Base-by-base conservation (phyloP, 768 basidiomycete genomes). In the Galerina sulciceps region DNA sequence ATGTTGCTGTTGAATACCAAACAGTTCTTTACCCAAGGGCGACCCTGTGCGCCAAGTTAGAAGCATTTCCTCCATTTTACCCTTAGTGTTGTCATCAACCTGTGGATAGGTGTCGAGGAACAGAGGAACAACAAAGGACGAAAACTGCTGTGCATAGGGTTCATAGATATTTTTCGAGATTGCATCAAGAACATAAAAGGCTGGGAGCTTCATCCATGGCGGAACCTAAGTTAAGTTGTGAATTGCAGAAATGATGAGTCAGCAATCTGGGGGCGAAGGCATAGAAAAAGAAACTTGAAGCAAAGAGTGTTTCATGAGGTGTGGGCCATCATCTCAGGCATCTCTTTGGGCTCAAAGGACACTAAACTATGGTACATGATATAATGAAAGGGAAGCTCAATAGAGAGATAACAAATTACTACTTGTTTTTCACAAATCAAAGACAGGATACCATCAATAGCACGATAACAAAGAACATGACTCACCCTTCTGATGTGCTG, bases 1-100 rank as follows among this genome's bases (percentile, higher is more conserved):
- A 42, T 86, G 76, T 71, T 98, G 95, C 17, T 91, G 83, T 2
- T 84, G 84, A 26, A 84, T 75, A 42, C 94, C 91, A 69, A 99
- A 99, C 1, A 99, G 79, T 69, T 96, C 92, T 52, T 85, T 85
- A 36, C 91, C 85, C 35, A 80, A 82, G 2, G 92, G 90, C 13
- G 90, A 88, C 14, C 93, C 94, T 20, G 87, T 90, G 40, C 95
- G 83, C 97, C 97, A 99, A 6, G 97, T 96, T 26, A 92, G 75
- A 13, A 99, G 84, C 88, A 99, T 94, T 74, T 99, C 97, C 70
- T 96, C 94, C 93, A 99, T 96, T 75, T 99, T 99, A 71, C 86
- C 85, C 60, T 91, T 88, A 22, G 93, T 96, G 41, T 74, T 75
- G 50, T 86, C 86, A 69, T 97, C 95, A 63, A 97, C 96, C 65